A percentile compares a stretch with the other conserved stretches of the same genome.
phyloP scores from a whole-genome alignment of 148 eudicot genomes.

The Vaccinium corymbosum region DNA sequence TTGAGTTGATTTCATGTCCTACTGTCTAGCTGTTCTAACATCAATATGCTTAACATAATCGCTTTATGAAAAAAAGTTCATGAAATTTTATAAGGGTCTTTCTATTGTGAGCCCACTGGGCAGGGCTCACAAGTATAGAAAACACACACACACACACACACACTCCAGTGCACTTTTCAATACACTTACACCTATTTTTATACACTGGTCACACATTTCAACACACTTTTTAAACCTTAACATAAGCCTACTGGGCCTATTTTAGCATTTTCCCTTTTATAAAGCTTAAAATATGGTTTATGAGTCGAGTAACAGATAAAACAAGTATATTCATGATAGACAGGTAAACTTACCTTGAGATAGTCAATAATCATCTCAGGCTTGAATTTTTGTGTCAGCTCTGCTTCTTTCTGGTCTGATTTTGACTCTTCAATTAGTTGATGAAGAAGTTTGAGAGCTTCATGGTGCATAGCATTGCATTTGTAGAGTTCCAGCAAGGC shows the following conservation, averaged over 20 bases:
- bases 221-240: too few relatives aligned
- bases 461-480: constrained; percentile 81
- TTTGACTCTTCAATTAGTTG: constrained; percentile 73
- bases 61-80: not conserved
- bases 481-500: constrained; percentile 79
- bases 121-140: too few relatives aligned
- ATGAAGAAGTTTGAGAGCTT: constrained; percentile 83
- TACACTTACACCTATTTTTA: too few relatives aligned
- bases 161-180: too few relatives aligned
- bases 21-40: not conserved
- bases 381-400: constrained; percentile 69
- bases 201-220: too few relatives aligned
- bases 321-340: not conserved
- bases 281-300: not conserved
- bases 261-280: too few relatives aligned
- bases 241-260: too few relatives aligned
- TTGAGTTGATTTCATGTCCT: not conserved
- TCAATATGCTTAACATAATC: not conserved
- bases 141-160: too few relatives aligned
- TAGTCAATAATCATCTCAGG: constrained; percentile 94
- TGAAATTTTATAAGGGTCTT: not conserved
- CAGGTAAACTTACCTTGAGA: constrained; percentile 61
- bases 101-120: too few relatives aligned
- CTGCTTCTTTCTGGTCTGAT: constrained; percentile 61
- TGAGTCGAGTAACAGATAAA: not conserved